Evolutionary conservation across 768 basidiomycete species (phyloP), one percentile per base, ranked within the genome.

Genomic region (Cantharellus cinnabarinus): DNA sequence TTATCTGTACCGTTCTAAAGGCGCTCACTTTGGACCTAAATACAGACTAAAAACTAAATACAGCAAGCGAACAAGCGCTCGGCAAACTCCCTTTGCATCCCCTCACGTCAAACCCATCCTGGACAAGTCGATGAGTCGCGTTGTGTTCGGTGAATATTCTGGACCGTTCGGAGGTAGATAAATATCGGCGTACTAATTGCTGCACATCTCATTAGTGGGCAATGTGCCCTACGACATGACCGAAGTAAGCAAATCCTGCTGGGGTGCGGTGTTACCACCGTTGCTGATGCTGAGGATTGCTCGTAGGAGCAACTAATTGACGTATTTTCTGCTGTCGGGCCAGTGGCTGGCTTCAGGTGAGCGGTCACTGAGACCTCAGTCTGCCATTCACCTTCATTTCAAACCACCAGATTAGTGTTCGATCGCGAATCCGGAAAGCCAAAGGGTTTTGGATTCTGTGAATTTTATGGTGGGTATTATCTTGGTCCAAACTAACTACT

Each of bases 351-450:
- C n/a, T 88, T 90, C 69, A 80, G 87, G 87, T 87, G 59, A 54
- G 53, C 35, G 7, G 42, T 39, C 10, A 10, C 20, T 34, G 20
- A 4, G 4, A 37, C 40, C 1, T 40, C 29, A 41, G 20, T 55
- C 3, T 3, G 4, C 4, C 15, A 44, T 56, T 52, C 44, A 42
- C 29, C 3, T 44, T 14, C 41, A 10, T 10, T 10, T 39, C 39
- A 14, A 14, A 35, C 60, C 58, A 62, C 39, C 64, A 90, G 88
- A 69, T 76, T 90, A 54, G 87, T 89, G 53, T 89, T 85, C 70
- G 88, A 90, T 73, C 75, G 88, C 67, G 88, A 89, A 60, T 90
- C 89, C n/a, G 89, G 89, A 58, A 93, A 93, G 68, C 88, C 90
- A 56, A 84, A 83, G 71, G 90, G 90, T 38, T 94, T 91, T 69